Evolutionary conservation across 2,329 filamentous ascomycete species (phyloP), one percentile per base, ranked within the genome.

Genomic region (Knoxdaviesia proteae): DNA sequence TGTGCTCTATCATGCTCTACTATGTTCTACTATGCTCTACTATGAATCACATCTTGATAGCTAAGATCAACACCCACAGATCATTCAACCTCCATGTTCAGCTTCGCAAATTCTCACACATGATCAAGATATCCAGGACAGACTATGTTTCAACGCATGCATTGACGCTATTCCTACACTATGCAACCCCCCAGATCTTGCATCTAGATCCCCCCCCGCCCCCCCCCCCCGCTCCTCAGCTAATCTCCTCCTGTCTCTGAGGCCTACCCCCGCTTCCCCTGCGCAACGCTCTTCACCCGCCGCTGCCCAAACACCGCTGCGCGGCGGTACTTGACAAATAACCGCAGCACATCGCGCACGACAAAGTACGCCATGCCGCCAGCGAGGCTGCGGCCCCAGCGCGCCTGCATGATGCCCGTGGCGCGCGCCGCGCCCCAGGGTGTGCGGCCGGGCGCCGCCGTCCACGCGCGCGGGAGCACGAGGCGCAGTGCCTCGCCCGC

Each of bases 341-440:
- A 57, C 45, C 63, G 61, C 41, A 78, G 60, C 3, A 63, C 64
- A 50, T 81, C 76, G 57, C 88, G 90, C 42, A 94, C 58, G 7
- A 94, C 77, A 10, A 96, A 77, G 52, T 88, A 94, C 20, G 93
- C 61, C 54, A 84, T 90, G 0, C 90, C 90, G 1, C 90, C 90
- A 1, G 90, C 69, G 3, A 98, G 65, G 52, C 83, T 94, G 44
- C 90, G 69, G 1, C 86, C 90, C 84, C 90, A 96, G 45, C 78
- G 75, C 50, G 81, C 74, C 53, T 90, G 82, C 33, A 98, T 58
- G 31, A 96, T 64, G 0, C 81, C 78, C 0, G 72, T 71, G 3
- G 69, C 63, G 34, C 64, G 55, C 37, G 48, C 47, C 6, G 51
- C 11, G 1, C 41, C 40, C 20, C 20, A 20, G 2, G 20, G 20